Evolutionary conservation across 2,329 filamentous ascomycete genomes (phyloP).

Genomic region (Orbilia javanica): DNA sequence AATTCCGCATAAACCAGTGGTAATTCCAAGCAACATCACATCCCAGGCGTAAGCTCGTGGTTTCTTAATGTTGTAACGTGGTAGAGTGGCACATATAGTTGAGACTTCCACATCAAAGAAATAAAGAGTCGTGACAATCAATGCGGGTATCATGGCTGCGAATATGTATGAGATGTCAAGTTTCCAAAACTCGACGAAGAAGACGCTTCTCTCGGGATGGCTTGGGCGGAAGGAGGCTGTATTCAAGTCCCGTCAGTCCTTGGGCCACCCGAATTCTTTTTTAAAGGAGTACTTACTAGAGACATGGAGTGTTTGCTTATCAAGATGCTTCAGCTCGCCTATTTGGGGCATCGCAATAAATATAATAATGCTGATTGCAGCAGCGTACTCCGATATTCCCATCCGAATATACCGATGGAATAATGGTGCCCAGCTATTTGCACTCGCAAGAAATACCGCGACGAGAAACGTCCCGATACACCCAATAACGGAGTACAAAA

Average conservation of each 20-base stretch:
- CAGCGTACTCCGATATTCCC: conserved; percentile 74
- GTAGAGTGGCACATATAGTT: conserved; percentile 76
- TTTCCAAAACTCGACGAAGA: conserved; percentile 76
- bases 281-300: conserved; percentile 62
- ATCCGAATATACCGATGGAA: conserved; percentile 74
- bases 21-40: conserved; percentile 73
- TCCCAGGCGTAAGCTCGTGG: conserved; percentile 76
- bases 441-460: conserved; percentile 73
- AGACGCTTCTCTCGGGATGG: conserved; percentile 69
- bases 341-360: conserved; percentile 75
- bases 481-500: conserved; percentile 75
- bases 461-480: conserved; percentile 74
- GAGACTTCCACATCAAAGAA: conserved; percentile 79
- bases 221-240: conserved; percentile 70
- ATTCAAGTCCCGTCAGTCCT: not conserved
- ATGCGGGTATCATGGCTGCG: conserved; percentile 73
- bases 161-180: conserved; percentile 73
- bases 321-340: conserved; percentile 72
- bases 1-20: conserved; percentile 75
- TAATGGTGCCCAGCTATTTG: conserved; percentile 73
- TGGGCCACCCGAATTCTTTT: not conserved
- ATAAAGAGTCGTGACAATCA: conserved; percentile 76
- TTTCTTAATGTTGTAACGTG: conserved; percentile 73
- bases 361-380: conserved; percentile 75
- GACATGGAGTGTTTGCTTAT: conserved; percentile 72